These are phyloP conservation scores for Proliferodiscus dingleyae DNA, from an alignment of 2,329 filamentous ascomycete genomes.

Conservation along the genomic window DNA sequence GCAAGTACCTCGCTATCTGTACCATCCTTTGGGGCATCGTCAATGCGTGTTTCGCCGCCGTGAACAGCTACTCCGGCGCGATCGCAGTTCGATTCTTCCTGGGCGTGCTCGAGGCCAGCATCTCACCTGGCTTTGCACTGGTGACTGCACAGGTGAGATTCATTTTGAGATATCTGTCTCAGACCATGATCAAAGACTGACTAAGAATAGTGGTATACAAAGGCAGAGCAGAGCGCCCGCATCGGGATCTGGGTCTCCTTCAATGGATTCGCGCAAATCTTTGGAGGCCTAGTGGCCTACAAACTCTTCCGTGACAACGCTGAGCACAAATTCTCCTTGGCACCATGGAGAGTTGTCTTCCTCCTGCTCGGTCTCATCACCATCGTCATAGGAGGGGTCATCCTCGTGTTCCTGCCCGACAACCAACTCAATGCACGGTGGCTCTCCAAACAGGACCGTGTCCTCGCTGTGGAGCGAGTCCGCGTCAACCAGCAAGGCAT, in stretches of 20 bases:
- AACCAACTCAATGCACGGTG: slow-evolving; percentile 10
- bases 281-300: neutral
- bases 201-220: slow-evolving; percentile 34
- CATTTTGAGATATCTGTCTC: too few relatives aligned
- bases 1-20: slow-evolving; percentile 3
- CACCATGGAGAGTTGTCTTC: slow-evolving; percentile 40
- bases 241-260: neutral
- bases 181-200: too few relatives aligned
- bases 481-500: slow-evolving; percentile 20
- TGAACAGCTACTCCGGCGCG: slow-evolving; percentile 32
- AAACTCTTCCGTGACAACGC: too few relatives aligned
- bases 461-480: slow-evolving; percentile 16
- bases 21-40: slow-evolving; percentile 34
- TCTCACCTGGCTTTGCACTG: slow-evolving; percentile 52
- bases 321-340: slow-evolving; percentile 40
- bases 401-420: slow-evolving; percentile 8
- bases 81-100: slow-evolving; percentile 49
- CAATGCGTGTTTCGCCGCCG: slow-evolving; percentile 34
- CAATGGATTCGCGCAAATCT: neutral
- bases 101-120: slow-evolving; percentile 48
- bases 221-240: slow-evolving; percentile 31
- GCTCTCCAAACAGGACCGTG: slow-evolving; percentile 11
- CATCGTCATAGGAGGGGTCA: slow-evolving; percentile 1
- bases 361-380: slow-evolving; percentile 29
- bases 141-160: slow-evolving; percentile 29